Evolutionary conservation across 164 flowering plant genomes (phyloP).

Genomic region (Stephania japonica): DNA sequence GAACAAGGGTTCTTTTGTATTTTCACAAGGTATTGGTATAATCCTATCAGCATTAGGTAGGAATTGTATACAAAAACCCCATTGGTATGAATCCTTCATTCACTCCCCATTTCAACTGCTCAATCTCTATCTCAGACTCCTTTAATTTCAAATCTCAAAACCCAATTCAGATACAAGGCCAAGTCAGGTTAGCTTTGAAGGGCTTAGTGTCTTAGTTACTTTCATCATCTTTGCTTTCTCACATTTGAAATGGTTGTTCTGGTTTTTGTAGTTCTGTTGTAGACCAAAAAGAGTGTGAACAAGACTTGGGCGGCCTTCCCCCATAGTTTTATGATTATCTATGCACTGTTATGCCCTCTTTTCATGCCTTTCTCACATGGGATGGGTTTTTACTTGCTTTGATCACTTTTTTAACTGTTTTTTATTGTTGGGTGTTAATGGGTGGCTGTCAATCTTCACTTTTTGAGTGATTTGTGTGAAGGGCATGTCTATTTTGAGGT

Average conservation of each 20-base stretch:
- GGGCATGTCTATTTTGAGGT: neutral
- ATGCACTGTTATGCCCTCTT: slow-evolving; percentile 12
- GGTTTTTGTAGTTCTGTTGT: slow-evolving; percentile 26
- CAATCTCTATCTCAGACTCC: neutral
- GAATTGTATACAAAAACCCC: neutral
- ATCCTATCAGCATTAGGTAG: too few species aligned
- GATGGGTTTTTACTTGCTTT: neutral
- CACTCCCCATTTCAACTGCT: slow-evolving; percentile 6
- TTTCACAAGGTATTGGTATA: too few species aligned
- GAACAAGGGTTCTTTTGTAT: too few species aligned
- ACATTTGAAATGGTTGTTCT: neutral
- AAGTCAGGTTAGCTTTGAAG: slow-evolving; percentile 21
- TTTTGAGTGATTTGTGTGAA: neutral
- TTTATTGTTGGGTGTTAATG: neutral
- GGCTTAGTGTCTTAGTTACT: neutral
- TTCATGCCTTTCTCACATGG: neutral
- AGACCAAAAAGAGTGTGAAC: slow-evolving; percentile 36
- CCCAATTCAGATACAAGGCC: slow-evolving; percentile 7
- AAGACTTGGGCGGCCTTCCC: slow-evolving; percentile 51
- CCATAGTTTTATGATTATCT: slow-evolving; percentile 70
- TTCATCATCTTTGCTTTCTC: neutral
- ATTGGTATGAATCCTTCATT: slow-evolving; percentile 24
- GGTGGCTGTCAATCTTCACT: neutral
- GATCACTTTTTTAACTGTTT: neutral
- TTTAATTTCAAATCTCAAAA: neutral